A percentile compares a stretch with the other conserved stretches of the same genome.
These are phyloP conservation scores for Dysphania ambrosioides DNA, from an alignment of 148 eudicot genomes.

Conservation along the genomic window DNA sequence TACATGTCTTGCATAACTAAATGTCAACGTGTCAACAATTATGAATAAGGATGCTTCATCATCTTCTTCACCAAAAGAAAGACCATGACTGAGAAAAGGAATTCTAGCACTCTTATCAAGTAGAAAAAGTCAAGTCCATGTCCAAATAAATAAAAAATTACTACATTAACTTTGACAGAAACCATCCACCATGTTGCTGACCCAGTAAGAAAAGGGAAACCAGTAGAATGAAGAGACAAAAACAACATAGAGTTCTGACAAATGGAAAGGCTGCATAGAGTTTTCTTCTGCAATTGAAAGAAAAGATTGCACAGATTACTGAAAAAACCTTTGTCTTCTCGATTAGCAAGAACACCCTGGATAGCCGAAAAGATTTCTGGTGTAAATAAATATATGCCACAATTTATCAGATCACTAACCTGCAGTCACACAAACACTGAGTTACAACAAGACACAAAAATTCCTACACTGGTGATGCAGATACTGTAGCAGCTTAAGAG, in stretches of 20 bases:
- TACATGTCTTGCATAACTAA: too few relatives aligned
- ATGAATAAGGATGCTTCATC: neutral
- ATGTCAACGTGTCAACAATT: neutral
- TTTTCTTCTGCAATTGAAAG: neutral
- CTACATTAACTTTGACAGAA: neutral
- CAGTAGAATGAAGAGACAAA: neutral
- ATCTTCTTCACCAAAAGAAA: neutral
- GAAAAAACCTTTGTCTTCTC: constrained; percentile 69
- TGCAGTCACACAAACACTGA: constrained; percentile 32
- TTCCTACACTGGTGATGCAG: neutral
- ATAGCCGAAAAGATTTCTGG: constrained; percentile 68
- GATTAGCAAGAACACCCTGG: constrained; percentile 47
- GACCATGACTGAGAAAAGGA: neutral
- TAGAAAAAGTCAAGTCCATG: neutral
- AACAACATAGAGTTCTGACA: neutral
- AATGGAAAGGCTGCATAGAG: neutral
- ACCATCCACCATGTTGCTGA: neutral
- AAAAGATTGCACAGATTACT: neutral
- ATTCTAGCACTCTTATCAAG: neutral
- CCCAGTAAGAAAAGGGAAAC: neutral
- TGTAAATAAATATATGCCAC: constrained; percentile 85
- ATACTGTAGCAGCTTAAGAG: constrained; percentile 8
- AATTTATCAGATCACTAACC: constrained; percentile 86
- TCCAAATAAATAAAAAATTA: neutral
- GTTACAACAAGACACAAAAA: constrained; percentile 18